Evolutionary conservation across 306 rosid genomes (phyloP).

Genomic region (Fragaria ananassa): DNA sequence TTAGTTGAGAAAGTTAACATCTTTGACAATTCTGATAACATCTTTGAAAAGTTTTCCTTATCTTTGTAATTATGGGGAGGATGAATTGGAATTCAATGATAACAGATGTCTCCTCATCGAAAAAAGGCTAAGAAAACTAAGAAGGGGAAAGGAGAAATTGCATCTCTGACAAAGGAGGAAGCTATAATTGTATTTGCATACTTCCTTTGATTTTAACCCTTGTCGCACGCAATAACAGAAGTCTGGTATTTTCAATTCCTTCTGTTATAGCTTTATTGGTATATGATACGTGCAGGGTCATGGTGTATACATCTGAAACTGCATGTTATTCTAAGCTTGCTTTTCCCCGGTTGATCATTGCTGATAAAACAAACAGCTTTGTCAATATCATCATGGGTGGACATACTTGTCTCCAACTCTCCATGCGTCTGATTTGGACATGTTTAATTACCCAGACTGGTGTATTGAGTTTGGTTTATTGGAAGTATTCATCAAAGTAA

Average conservation of each 20-base stretch:
- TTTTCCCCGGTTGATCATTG: not conserved
- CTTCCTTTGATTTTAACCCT: constrained; percentile 18
- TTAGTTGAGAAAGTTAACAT: not conserved
- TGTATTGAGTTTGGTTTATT: not conserved
- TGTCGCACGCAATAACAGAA: constrained; percentile 15
- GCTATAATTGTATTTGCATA: not conserved
- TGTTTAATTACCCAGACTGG: not conserved
- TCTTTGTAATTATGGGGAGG: constrained; percentile 16
- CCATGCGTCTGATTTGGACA: not conserved
- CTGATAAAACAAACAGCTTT: not conserved
- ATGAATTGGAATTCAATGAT: not conserved
- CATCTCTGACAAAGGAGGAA: not conserved
- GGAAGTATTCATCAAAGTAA: not conserved
- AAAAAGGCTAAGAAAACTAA: not conserved
- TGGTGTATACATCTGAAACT: not conserved
- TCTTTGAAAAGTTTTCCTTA: no score
- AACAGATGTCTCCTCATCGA: not conserved
- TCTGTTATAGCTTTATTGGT: not conserved
- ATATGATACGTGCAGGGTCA: not conserved
- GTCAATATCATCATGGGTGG: not conserved
- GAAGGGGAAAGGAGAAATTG: not conserved
- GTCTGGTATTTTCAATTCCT: not conserved
- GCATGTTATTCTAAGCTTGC: not conserved
- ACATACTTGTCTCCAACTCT: not conserved
- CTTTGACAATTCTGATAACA: no score